Evolutionary conservation across 805 yeast species (phyloP).

Genomic region (Candida saitoana): DNA sequence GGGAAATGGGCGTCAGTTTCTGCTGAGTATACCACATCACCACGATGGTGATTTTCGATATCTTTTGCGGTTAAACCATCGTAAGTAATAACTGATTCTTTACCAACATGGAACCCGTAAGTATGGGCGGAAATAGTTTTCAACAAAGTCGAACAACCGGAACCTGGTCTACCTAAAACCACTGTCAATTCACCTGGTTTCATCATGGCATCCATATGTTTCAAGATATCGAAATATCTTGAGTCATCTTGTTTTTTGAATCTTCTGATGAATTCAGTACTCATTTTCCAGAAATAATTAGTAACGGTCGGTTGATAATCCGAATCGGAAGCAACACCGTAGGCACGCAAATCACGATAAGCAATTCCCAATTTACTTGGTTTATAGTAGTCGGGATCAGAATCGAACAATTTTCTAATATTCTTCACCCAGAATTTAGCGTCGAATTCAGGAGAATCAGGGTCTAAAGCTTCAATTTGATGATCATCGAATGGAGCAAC

Average conservation of each 20-base stretch:
- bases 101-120: constrained; percentile 33
- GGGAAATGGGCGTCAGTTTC: constrained; percentile 59
- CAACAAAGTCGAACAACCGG: constrained; percentile 39
- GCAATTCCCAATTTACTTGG: constrained; percentile 59
- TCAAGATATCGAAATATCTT: constrained; percentile 28
- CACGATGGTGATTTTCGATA: constrained; percentile 27
- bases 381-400: constrained; percentile 60
- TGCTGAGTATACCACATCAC: constrained; percentile 43
- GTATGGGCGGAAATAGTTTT: constrained; percentile 37
- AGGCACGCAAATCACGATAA: constrained; percentile 55
- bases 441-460: constrained; percentile 53
- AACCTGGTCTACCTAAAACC: constrained; percentile 40
- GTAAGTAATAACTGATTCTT: constrained; percentile 28
- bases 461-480: constrained; percentile 47
- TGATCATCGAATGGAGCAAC: constrained; percentile 30
- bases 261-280: constrained; percentile 14
- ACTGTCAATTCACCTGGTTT: constrained; percentile 39
- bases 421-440: constrained; percentile 68
- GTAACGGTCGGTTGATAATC: constrained; percentile 61
- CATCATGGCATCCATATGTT: constrained; percentile 33
- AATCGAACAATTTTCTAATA: constrained; percentile 46
- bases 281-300: constrained; percentile 33
- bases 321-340: constrained; percentile 63
- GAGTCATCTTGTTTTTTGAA: constrained; percentile 19
- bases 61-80: constrained; percentile 32